Evolutionary conservation across 2,329 filamentous ascomycete genomes (phyloP).

Genomic region (Boeremia lycopersici): DNA sequence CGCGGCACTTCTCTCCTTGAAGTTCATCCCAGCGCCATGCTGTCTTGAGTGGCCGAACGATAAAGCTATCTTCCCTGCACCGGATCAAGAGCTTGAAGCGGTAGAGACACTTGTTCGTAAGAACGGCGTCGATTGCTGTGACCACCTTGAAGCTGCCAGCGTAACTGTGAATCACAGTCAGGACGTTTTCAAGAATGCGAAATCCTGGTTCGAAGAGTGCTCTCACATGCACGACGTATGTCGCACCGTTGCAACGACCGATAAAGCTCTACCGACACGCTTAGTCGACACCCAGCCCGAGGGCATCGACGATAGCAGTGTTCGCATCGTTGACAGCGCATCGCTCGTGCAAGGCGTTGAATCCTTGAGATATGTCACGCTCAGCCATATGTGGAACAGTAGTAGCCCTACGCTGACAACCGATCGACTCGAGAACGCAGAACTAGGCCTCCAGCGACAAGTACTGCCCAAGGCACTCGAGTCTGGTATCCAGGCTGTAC

Average conservation of each 20-base stretch:
- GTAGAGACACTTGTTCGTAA: constrained; percentile 34
- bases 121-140: constrained; percentile 22
- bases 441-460: constrained; percentile 22
- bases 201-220: constrained; percentile 41
- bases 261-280: constrained; percentile 36
- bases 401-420: constrained; percentile 30
- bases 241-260: constrained; percentile 13
- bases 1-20: constrained; percentile 37
- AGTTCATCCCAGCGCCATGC: constrained; percentile 45
- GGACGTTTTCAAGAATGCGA: constrained; percentile 24
- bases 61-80: constrained; percentile 40
- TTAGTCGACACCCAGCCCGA: constrained; percentile 37
- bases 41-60: constrained; percentile 47
- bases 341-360: constrained; percentile 17
- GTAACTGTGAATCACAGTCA: not conserved
- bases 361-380: constrained; percentile 31
- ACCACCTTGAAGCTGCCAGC: constrained; percentile 16
- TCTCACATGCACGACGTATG: constrained; percentile 35
- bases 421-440: constrained; percentile 20
- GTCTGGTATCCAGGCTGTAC: constrained; percentile 35
- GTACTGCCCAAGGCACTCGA: constrained; percentile 31
- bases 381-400: constrained; percentile 39
- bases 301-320: constrained; percentile 13
- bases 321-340: constrained; percentile 34
- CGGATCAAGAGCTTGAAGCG: constrained; percentile 35